Evolutionary conservation across 345 rosid species (phyloP).

Genomic region (Camelina sativa): DNA sequence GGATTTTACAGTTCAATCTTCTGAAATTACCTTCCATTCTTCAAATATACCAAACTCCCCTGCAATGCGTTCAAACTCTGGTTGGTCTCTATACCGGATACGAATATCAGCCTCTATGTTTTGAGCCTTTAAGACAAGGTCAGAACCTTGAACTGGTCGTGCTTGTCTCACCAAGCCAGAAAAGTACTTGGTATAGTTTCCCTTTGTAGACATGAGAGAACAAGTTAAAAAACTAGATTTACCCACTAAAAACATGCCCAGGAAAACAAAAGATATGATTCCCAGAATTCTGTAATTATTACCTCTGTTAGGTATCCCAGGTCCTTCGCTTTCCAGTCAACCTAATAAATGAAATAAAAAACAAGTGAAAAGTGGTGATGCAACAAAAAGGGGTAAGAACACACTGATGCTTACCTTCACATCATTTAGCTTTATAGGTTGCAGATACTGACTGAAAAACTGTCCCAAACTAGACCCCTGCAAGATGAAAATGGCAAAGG

Average conservation of each 20-base stretch:
- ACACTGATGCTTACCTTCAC: constrained; percentile 58
- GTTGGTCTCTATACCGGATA: constrained; percentile 69
- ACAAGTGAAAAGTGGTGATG: constrained; percentile 18
- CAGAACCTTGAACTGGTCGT: constrained; percentile 63
- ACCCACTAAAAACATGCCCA: constrained; percentile 8
- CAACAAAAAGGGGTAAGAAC: constrained; percentile 22
- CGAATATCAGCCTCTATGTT: constrained; percentile 75
- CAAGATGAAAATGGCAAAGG: constrained; percentile 21
- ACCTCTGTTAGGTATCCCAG: constrained; percentile 92
- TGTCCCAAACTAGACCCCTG: constrained; percentile 99
- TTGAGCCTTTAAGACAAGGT: constrained; percentile 68
- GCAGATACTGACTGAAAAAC: constrained; percentile 84
- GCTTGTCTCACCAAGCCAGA: constrained; percentile 72
- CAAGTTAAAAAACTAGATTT: constrained; percentile 18
- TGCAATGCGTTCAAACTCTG: constrained; percentile 78
- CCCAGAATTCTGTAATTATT: constrained; percentile 28
- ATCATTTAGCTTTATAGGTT: constrained; percentile 91
- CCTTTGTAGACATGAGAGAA: constrained; percentile 54
- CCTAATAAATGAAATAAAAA: constrained; percentile 52
- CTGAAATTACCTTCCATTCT: constrained; percentile 86
- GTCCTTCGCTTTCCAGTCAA: constrained; percentile 88
- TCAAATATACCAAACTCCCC: constrained; percentile 86
- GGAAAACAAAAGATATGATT: constrained; percentile 24
- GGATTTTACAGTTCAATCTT: constrained; percentile 1
- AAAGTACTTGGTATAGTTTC: constrained; percentile 65